Conservation (phyloP, 768 basidiomycete genomes). For the Coprinellus micaceus region DNA sequence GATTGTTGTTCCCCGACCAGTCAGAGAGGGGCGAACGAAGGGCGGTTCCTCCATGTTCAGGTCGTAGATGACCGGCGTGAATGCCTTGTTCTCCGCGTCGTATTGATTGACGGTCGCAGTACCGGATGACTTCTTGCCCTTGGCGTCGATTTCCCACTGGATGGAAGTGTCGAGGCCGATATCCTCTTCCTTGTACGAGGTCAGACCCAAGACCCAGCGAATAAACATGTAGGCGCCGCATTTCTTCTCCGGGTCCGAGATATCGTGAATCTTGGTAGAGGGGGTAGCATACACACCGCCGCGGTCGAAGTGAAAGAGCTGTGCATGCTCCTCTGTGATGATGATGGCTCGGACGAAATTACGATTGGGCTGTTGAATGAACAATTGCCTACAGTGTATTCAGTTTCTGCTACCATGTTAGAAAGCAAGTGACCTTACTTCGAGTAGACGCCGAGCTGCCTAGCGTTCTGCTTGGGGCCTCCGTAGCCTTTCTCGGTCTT, state of each 20-base stretch:
- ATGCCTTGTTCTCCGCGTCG: not conserved
- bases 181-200: not conserved
- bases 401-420: too few relatives aligned
- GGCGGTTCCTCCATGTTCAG: not conserved
- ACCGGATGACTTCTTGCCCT: too few relatives aligned
- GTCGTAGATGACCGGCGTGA: not conserved
- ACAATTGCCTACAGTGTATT: constrained; percentile 11
- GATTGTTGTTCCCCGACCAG: not conserved
- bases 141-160: not conserved
- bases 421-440: not conserved
- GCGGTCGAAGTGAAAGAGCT: not conserved
- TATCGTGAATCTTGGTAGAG: not conserved
- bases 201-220: not conserved
- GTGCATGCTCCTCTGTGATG: not conserved
- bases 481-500: not conserved
- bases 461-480: not conserved
- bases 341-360: not conserved
- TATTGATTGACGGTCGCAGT: not conserved
- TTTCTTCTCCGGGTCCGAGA: not conserved
- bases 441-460: not conserved
- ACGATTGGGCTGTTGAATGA: constrained; percentile 10
- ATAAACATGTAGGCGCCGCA: too few relatives aligned
- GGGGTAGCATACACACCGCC: not conserved
- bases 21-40: not conserved
- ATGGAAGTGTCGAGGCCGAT: not conserved